Evolutionary conservation across 192 early-diverging fungal species (phyloP).

Genomic region (Entomortierella beljakovae): DNA sequence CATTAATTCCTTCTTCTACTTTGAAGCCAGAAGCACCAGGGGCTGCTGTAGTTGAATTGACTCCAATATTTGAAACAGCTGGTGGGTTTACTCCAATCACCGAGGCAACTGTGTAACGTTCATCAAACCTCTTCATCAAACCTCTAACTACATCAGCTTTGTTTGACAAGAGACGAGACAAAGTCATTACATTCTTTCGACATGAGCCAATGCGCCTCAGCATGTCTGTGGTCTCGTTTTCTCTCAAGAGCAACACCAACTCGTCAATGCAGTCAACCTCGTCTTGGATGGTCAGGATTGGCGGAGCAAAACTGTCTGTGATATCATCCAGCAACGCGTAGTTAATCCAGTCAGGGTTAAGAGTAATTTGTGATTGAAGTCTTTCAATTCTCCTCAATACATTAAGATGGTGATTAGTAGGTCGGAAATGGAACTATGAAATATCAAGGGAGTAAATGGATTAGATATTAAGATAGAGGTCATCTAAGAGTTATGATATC

Average conservation of each 20-base stretch:
- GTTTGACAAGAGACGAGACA: slow-evolving; percentile 74
- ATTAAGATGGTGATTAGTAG: slow-evolving; percentile 83
- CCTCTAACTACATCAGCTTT: slow-evolving; percentile 83
- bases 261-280: slow-evolving; percentile 98
- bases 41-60: neutral
- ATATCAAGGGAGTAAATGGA: neutral
- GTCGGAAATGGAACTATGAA: slow-evolving; percentile 82
- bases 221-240: slow-evolving; percentile 88
- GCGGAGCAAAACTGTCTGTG: slow-evolving; percentile 91
- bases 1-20: neutral
- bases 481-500: neutral
- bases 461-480: neutral
- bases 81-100: neutral
- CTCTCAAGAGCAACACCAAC: slow-evolving; percentile 89
- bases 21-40: neutral
- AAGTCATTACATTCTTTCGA: slow-evolving; percentile 76
- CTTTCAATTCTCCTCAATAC: slow-evolving; percentile 89
- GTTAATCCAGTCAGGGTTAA: slow-evolving; percentile 97
- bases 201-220: slow-evolving; percentile 79
- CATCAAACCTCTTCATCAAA: slow-evolving; percentile 76
- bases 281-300: slow-evolving; percentile 87
- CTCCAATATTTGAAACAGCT: slow-evolving; percentile 7
- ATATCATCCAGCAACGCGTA: slow-evolving; percentile 97
- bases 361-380: slow-evolving; percentile 83
- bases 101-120: slow-evolving; percentile 52